Percentiles rank a stretch among this genome's conserved stretches.
Evolutionary conservation across 2,329 filamentous ascomycete species (phyloP).

Genomic region (Colletotrichum sp.): DNA sequence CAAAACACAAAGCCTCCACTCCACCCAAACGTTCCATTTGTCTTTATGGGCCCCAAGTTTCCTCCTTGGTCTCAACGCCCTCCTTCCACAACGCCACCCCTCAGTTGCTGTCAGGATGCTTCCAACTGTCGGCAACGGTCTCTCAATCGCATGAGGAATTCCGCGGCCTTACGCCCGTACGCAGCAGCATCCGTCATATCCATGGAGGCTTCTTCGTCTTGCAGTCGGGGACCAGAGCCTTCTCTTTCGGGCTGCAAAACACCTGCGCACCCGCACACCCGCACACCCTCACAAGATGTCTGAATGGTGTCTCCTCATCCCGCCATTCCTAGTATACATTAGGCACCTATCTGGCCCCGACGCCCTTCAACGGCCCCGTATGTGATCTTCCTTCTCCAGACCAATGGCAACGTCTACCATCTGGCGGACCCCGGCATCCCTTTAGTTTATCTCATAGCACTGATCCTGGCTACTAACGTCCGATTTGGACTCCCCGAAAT

Average conservation of each 20-base stretch:
- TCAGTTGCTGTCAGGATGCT: background rate
- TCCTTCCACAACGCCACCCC: background rate
- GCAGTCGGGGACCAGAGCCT: background rate
- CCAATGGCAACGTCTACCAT: background rate
- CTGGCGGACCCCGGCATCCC: background rate
- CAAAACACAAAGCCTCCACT: background rate
- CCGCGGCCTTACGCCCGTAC: background rate
- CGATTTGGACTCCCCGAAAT: background rate
- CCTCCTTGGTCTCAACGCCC: background rate
- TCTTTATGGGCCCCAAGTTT: background rate
- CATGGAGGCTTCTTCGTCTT: background rate
- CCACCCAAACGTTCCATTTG: background rate
- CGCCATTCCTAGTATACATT: background rate
- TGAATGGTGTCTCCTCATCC: background rate
- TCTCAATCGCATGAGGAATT: background rate
- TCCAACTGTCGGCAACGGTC: background rate
- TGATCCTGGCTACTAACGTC: background rate
- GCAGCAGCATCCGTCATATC: background rate
- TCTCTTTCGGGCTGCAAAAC: background rate
- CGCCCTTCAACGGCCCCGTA: background rate
- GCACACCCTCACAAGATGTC: background rate
- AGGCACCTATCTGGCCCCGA: background rate
- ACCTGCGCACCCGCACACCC: background rate
- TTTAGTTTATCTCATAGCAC: background rate
- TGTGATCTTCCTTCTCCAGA: background rate